These are phyloP conservation scores for Fusarium acutatum DNA, from an alignment of 2,329 filamentous ascomycete genomes.

Conservation along the genomic window DNA sequence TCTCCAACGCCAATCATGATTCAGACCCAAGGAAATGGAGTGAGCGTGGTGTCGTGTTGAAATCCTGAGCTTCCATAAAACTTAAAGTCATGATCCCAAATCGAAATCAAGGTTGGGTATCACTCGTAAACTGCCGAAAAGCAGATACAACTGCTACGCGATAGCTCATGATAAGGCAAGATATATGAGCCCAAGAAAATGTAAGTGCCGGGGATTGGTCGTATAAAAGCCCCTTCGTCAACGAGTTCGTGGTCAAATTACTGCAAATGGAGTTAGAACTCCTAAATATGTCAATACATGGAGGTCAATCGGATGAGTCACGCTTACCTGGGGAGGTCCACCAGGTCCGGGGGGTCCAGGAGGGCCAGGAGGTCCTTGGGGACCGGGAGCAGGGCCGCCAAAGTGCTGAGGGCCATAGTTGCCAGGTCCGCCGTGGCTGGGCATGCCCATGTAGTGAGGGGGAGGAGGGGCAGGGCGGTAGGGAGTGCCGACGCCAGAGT, in stretches of 20 bases:
- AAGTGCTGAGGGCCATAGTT: slow-evolving; percentile 58
- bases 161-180: slow-evolving; percentile 37
- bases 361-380: slow-evolving; percentile 54
- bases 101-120: slow-evolving; percentile 38
- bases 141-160: slow-evolving; percentile 34
- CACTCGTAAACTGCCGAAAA: slow-evolving; percentile 36
- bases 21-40: slow-evolving; percentile 48
- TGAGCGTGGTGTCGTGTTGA: slow-evolving; percentile 43
- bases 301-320: neutral
- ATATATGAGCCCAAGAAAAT: slow-evolving; percentile 42
- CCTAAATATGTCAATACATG: slow-evolving; percentile 9
- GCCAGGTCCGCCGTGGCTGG: slow-evolving; percentile 54
- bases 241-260: slow-evolving; percentile 44
- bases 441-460: slow-evolving; percentile 63
- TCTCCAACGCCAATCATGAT: slow-evolving; percentile 55
- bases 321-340: slow-evolving; percentile 52
- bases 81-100: slow-evolving; percentile 42
- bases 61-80: slow-evolving; percentile 46
- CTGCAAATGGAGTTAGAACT: slow-evolving; percentile 29
- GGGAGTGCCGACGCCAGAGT: slow-evolving; percentile 96
- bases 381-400: slow-evolving; percentile 54
- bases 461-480: slow-evolving; percentile 88
- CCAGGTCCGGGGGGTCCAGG: slow-evolving; percentile 49
- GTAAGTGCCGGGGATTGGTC: slow-evolving; percentile 33
- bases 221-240: slow-evolving; percentile 39